Percentiles rank a stretch among this genome's conserved stretches.
phyloP scores from a whole-genome alignment of 257 asterid genomes.

The Agastache rugosa region DNA sequence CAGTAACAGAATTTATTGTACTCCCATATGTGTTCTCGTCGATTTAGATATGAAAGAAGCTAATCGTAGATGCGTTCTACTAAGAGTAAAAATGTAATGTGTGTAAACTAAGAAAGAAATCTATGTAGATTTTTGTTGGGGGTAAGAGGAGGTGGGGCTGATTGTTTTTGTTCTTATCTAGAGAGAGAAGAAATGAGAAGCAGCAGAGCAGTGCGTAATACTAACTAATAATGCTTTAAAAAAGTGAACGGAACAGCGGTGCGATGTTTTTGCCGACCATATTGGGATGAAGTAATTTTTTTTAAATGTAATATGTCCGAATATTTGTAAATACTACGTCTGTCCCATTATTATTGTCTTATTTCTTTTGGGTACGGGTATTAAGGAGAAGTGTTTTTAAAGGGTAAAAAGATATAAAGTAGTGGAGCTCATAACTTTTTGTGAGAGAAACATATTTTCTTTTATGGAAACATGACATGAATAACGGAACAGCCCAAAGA shows the following conservation, averaged over 20 bases:
- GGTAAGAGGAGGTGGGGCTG: not conserved
- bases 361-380: too few species aligned
- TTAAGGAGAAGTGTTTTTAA: too few species aligned
- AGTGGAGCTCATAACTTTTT: too few species aligned
- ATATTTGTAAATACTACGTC: too few species aligned
- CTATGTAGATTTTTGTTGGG: slow-evolving; percentile 27
- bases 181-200: slow-evolving; percentile 21
- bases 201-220: slow-evolving; percentile 24
- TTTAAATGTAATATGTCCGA: slow-evolving; percentile 15
- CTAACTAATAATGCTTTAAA: not conserved
- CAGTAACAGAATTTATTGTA: slow-evolving; percentile 7
- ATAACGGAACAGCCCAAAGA: too few species aligned
- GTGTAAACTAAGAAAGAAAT: slow-evolving; percentile 32
- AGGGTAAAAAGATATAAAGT: too few species aligned
- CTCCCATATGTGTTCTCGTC: not conserved
- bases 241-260: slow-evolving; percentile 44
- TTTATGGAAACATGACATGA: too few species aligned
- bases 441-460: too few species aligned
- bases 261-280: slow-evolving; percentile 46
- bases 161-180: not conserved
- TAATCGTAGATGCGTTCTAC: not conserved
- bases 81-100: slow-evolving; percentile 9
- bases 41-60: slow-evolving; percentile 17
- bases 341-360: too few species aligned
- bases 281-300: slow-evolving; percentile 21